Evolutionary conservation across 371 early-diverging fungal genomes (phyloP).

Genomic region (Rhizopus stolonifer): DNA sequence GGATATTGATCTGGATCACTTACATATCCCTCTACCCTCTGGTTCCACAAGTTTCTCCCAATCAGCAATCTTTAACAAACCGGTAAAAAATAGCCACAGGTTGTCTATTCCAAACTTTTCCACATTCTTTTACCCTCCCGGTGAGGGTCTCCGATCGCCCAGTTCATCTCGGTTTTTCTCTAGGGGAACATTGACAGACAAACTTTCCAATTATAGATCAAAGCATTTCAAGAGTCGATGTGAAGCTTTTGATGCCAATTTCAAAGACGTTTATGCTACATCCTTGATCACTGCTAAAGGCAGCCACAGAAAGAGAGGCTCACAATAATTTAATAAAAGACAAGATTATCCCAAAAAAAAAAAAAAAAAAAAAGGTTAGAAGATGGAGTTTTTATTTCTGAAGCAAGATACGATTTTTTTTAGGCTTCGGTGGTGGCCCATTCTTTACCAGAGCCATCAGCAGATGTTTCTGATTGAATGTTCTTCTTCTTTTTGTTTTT

Average conservation of each 20-base stretch:
- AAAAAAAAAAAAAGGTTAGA: too few relatives aligned
- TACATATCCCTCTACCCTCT: constrained; percentile 16
- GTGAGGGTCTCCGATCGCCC: constrained; percentile 6
- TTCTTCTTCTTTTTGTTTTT: background rate
- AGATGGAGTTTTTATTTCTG: too few relatives aligned
- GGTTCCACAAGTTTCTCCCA: constrained; percentile 21
- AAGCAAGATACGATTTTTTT: too few relatives aligned
- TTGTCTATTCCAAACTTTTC: constrained; percentile 19
- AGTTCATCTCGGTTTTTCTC: background rate
- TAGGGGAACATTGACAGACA: background rate
- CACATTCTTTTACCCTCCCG: background rate
- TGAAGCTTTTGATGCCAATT: constrained; percentile 1
- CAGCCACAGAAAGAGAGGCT: background rate
- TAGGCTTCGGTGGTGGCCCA: too few relatives aligned
- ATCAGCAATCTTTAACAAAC: constrained; percentile 21
- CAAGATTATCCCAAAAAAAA: too few relatives aligned
- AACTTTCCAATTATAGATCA: background rate
- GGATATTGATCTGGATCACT: too few relatives aligned
- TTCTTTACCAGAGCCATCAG: too few relatives aligned
- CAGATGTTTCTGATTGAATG: too few relatives aligned
- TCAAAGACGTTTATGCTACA: background rate
- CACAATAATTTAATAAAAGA: background rate
- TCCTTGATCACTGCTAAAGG: background rate
- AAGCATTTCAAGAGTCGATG: background rate
- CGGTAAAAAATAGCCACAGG: constrained; percentile 1